A percentile compares a stretch with the other conserved stretches of the same genome.
phyloP scores from a whole-genome alignment of 2,329 filamentous ascomycete genomes.

The Cercospora zeina region DNA sequence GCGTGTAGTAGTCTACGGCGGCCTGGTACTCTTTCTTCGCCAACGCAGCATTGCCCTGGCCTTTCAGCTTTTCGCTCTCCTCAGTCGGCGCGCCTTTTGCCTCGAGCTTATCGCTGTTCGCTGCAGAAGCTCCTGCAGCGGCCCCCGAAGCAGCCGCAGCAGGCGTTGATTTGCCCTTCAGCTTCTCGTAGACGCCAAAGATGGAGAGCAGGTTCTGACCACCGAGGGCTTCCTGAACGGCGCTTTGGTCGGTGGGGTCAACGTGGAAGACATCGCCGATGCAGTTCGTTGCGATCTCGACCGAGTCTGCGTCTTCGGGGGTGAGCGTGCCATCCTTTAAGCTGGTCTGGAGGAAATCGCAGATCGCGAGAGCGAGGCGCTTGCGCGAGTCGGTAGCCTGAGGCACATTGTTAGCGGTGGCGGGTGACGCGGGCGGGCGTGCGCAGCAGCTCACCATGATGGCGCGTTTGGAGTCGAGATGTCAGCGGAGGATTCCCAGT shows the following conservation, averaged over 20 bases:
- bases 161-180: constrained; percentile 65
- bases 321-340: constrained; percentile 84
- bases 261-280: constrained; percentile 96
- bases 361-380: constrained; percentile 93
- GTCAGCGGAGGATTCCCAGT: neutral
- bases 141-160: constrained; percentile 47
- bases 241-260: constrained; percentile 73
- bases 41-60: constrained; percentile 91
- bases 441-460: constrained; percentile 9
- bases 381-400: constrained; percentile 61
- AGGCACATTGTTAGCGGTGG: constrained; percentile 16
- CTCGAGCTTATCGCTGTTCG: constrained; percentile 51
- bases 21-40: constrained; percentile 81
- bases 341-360: constrained; percentile 87
- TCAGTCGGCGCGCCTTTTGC: constrained; percentile 55
- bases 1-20: constrained; percentile 84
- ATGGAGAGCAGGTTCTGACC: constrained; percentile 85
- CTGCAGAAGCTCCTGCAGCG: constrained; percentile 42
- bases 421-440: neutral
- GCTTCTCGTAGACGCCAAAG: constrained; percentile 94
- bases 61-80: constrained; percentile 85
- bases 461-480: neutral
- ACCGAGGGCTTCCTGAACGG: constrained; percentile 75
- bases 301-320: constrained; percentile 84
- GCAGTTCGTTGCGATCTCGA: constrained; percentile 92